Evolutionary conservation across 1,284 basidiomycete species (phyloP).

Genomic region (Lentinus polychrous): DNA sequence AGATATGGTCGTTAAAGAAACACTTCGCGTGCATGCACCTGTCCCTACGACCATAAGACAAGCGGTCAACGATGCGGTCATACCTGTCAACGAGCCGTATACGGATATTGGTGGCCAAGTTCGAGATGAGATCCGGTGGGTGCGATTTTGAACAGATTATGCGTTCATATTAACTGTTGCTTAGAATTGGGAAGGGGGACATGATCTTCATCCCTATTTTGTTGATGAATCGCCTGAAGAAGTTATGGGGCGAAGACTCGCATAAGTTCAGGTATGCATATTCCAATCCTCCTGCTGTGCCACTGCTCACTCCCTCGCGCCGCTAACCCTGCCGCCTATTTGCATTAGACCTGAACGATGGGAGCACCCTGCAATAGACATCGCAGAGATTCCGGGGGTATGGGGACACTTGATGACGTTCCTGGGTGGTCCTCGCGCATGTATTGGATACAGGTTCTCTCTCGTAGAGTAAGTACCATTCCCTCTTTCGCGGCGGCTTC

Average conservation of each 20-base stretch:
- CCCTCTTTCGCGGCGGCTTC: conserved; percentile 1
- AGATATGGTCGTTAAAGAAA: conserved; percentile 63
- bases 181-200: conserved; percentile 38
- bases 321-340: neutral
- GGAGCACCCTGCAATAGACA: conserved; percentile 36
- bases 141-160: neutral
- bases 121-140: conserved; percentile 22
- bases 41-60: conserved; percentile 49
- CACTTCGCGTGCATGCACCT: conserved; percentile 58
- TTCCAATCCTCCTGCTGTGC: neutral
- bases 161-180: neutral
- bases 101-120: conserved; percentile 23
- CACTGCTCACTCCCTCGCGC: neutral
- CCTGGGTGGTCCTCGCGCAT: conserved; percentile 47
- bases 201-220: conserved; percentile 41
- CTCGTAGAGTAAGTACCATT: conserved; percentile 8
- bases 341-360: conserved; percentile 51
- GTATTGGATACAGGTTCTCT: conserved; percentile 41
- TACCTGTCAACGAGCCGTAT: conserved; percentile 27
- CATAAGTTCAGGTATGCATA: conserved; percentile 39
- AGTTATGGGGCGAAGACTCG: conserved; percentile 52
- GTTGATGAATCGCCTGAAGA: conserved; percentile 36
- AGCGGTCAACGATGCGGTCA: conserved; percentile 41
- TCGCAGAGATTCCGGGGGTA: conserved; percentile 41
- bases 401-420: conserved; percentile 52